Conservation (phyloP, 176 grass and related monocot species). For the Oryza nivara region DNA sequence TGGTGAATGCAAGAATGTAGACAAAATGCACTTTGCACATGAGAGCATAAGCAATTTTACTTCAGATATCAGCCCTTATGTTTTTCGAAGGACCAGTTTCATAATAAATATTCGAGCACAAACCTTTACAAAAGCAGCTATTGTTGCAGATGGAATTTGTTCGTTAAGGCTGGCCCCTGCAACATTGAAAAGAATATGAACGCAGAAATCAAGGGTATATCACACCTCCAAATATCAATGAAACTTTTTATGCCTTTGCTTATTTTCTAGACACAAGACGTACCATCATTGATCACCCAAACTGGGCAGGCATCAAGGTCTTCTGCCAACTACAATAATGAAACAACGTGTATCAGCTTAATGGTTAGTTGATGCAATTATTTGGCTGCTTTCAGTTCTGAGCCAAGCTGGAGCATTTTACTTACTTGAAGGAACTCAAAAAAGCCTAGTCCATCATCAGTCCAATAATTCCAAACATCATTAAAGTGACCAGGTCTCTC, state of each 20-base stretch:
- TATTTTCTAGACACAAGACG: conserved; percentile 28
- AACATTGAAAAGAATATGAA: conserved; percentile 41
- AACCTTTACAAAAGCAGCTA: conserved; percentile 84
- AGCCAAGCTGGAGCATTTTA: conserved; percentile 39
- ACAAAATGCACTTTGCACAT: background rate
- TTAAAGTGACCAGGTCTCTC: conserved; percentile 88
- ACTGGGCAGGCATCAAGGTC: conserved; percentile 79
- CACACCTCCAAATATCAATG: conserved; percentile 3
- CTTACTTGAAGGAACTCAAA: conserved; percentile 94
- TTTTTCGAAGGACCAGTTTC: background rate
- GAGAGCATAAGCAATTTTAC: background rate
- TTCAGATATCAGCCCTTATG: background rate
- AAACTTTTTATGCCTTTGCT: background rate
- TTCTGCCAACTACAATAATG: conserved; percentile 74
- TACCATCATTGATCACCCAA: conserved; percentile 94
- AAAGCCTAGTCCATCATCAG: conserved; percentile 88
- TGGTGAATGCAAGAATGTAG: background rate
- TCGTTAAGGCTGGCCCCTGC: conserved; percentile 79
- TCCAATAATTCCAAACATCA: conserved; percentile 93
- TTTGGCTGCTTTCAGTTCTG: conserved; percentile 26
- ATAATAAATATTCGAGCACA: conserved; percentile 34
- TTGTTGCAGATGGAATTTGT: conserved; percentile 62
- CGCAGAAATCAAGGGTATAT: conserved; percentile 19
- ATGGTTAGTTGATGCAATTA: conserved; percentile 18
- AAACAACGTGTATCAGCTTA: conserved; percentile 39